Evolutionary conservation across 257 asterid species (phyloP).

Genomic region (Scutellaria minor): DNA sequence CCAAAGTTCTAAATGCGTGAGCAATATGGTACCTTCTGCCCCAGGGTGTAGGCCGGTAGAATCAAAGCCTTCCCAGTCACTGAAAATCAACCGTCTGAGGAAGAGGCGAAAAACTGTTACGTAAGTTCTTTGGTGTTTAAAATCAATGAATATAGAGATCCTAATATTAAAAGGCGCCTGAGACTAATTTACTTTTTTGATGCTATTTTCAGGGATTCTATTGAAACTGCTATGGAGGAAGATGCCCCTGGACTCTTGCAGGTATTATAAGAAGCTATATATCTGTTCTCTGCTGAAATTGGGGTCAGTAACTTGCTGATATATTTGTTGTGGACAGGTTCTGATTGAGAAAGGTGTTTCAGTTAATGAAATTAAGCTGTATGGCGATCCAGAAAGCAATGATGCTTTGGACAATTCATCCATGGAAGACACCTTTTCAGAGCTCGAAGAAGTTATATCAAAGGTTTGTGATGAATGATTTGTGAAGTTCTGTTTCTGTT

Average conservation of each 20-base stretch:
- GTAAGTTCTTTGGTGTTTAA: slow-evolving; percentile 48
- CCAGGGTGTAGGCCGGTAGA: slow-evolving; percentile 39
- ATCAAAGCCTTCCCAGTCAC: slow-evolving; percentile 46
- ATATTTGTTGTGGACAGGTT: slow-evolving; percentile 52
- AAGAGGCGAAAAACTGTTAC: slow-evolving; percentile 84
- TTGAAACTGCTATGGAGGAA: slow-evolving; percentile 93
- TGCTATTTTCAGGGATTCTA: slow-evolving; percentile 69
- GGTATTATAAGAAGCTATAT: slow-evolving; percentile 49
- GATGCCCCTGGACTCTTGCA: slow-evolving; percentile 97
- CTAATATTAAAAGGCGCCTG: slow-evolving; percentile 1
- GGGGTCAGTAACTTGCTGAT: slow-evolving; percentile 34
- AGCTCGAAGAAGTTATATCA: slow-evolving; percentile 70
- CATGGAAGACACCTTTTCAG: slow-evolving; percentile 62
- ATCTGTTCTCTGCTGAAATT: slow-evolving; percentile 33
- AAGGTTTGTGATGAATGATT: slow-evolving; percentile 56
- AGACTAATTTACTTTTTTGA: slow-evolving; percentile 26
- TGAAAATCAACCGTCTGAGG: slow-evolving; percentile 53
- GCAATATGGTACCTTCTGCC: slow-evolving; percentile 41
- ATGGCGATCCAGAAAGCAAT: slow-evolving; percentile 69
- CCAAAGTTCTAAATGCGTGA: slow-evolving; percentile 38
- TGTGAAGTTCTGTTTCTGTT: slow-evolving; percentile 28
- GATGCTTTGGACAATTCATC: slow-evolving; percentile 72
- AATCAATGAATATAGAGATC: slow-evolving; percentile 3
- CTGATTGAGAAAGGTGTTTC: slow-evolving; percentile 74
- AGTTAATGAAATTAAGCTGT: slow-evolving; percentile 82